Evolutionary conservation across 352 stramenopile species (phyloP), one percentile per base, ranked within the genome.

Genomic region (Phytophthora fragariae): DNA sequence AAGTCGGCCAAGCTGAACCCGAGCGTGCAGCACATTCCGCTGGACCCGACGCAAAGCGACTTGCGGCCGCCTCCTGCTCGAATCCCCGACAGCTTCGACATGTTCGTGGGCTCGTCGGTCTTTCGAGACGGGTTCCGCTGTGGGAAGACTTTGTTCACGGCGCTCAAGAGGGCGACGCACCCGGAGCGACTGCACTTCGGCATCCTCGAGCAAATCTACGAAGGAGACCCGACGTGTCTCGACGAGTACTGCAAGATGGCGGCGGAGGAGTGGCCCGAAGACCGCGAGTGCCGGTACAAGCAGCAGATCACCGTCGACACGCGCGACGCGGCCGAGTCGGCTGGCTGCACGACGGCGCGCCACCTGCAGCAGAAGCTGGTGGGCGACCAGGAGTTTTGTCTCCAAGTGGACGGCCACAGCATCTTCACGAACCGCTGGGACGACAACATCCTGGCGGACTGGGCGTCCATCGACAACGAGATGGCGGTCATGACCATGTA

Each of bases 341-440:
- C 85, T 10, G 89, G 88, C 0, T 88, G 85, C 24, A 94, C 88
- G 44, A 77, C 90, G 4, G 86, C 89, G 52, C 83, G 89, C 19
- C 85, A 93, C 62, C 82, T 84, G 41, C 87, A 96, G 67, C 87
- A 94, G 59, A 88, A 91, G 57, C 68, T 96, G 4, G 52, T 96
- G 3, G 71, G 70, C 11, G 57, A 89, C 47, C 76, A 94, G 56
- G 87, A 93, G 60, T 95, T 95, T 46, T 95, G 89, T 56, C 73
- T 95, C 21, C 86, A 94, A 70, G 75, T 94, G n/a, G 89, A 96
- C 39, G 85, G 80, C 9, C 89, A 96, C 78, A 92, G 78, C 41
- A 82, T 96, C 63, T 96, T 96, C 57, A 94, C 89, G 11, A 94
- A 93, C 71, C 63, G 76, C 2, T 95, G 87, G 89, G 89, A 95